Conservation (phyloP, 1,139 yeast genomes). For the Lodderomyces beijingensis region DNA sequence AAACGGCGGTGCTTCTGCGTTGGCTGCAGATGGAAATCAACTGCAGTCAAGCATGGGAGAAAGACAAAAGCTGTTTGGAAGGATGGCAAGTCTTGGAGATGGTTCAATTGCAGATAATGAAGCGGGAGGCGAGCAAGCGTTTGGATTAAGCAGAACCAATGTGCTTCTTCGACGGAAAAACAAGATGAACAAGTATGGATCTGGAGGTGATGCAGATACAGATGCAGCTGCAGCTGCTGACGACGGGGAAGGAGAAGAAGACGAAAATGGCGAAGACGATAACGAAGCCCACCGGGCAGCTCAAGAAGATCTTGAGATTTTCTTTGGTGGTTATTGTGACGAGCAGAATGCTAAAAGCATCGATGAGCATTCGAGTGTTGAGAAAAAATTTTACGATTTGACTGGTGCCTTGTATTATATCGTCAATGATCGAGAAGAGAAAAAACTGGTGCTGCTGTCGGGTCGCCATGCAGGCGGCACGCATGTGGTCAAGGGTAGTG, state of each 20-base stretch:
- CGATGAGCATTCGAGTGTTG: too few species aligned
- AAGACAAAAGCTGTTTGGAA: too few species aligned
- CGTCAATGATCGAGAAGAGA: conserved; percentile 6
- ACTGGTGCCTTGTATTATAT: conserved; percentile 12
- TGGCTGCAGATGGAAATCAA: background rate
- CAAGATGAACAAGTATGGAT: background rate
- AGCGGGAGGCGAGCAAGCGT: background rate
- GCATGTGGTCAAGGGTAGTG: too few species aligned
- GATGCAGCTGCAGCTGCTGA: background rate
- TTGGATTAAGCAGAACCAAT: conserved; percentile 1
- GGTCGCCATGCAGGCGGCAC: too few species aligned
- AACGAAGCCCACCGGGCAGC: background rate
- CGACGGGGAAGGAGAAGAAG: background rate
- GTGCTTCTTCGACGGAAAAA: background rate
- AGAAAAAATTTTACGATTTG: too few species aligned
- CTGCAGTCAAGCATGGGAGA: too few species aligned
- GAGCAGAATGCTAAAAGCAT: conserved; percentile 1
- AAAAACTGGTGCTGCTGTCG: too few species aligned
- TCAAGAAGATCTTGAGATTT: background rate
- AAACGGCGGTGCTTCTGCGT: background rate
- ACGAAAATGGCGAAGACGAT: conserved; percentile 2
- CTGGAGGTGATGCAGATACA: background rate
- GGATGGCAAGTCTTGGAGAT: too few species aligned
- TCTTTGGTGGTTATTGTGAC: background rate
- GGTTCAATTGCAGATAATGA: too few species aligned